Evolutionary conservation across 2,329 filamentous ascomycete genomes (phyloP), one percentile per base, ranked within the genome.

Genomic region (Phialophora tarda): DNA sequence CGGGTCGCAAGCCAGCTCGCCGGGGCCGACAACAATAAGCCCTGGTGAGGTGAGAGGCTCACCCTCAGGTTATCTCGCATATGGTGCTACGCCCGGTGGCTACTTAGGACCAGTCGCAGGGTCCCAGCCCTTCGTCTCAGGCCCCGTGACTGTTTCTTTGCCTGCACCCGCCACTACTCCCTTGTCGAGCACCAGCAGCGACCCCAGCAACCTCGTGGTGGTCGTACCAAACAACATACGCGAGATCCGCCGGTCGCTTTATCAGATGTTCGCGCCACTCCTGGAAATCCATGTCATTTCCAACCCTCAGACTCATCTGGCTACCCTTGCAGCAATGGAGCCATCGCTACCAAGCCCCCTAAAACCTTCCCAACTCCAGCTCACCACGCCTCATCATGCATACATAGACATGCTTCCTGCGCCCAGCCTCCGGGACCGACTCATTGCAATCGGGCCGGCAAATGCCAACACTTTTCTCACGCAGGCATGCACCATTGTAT

Each of bases 381-480:
- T 81, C 5, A 74, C 75, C 26, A 79, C 75, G 2, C 75, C 78
- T 17, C 79, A 81, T 63, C 78, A 78, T 68, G 78, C 76, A 59
- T 79, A 77, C 59, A 80, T 81, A 62, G 79, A 81, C 66, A 73
- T 80, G 73, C 74, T 81, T 21, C 78, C 79, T 11, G 80, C 79
- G 7, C 78, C 77, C 4, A 67, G 71, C 6, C 72, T 81, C n/a
- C 75, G 79, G 53, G 77, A 81, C 56, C 72, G 75, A 4, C 71
- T 81, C 6, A 75, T 81, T 64, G 71, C 69, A 17, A 73, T 79
- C 6, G 75, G 74, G 1, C 59, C 72, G 2, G 77, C 78, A n/a
- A 75, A 78, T 38, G 76, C 77, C 32, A 74, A 75, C 54, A 73
- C 73, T 23, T 81, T 81, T 63, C 69, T 80, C 51, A 68, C 69